A percentile compares a stretch with the other conserved stretches of the same genome.
Conservation (phyloP, 305 asterid species). For the Fraxinus latifolia region DNA sequence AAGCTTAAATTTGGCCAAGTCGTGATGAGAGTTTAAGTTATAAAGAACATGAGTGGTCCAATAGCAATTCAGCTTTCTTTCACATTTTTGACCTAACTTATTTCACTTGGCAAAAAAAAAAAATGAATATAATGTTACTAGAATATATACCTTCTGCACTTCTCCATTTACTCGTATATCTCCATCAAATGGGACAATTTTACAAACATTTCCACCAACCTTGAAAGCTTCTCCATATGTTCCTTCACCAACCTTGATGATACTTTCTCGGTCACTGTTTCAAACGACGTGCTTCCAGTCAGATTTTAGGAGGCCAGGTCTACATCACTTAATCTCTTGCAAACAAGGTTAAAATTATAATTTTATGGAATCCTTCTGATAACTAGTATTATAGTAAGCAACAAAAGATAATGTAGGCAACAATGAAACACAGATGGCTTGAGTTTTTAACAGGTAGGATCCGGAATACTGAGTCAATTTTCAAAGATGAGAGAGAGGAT, state of each 20-base stretch:
- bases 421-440: conserved; percentile 4
- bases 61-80: conserved; percentile 3
- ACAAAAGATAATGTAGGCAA: conserved; percentile 11
- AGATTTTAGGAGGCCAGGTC: conserved; percentile 16
- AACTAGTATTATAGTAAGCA: background rate
- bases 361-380: background rate
- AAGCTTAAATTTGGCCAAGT: conserved; percentile 1
- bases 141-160: conserved; percentile 65
- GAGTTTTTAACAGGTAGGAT: conserved; percentile 1
- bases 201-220: conserved; percentile 73
- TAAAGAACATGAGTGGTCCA: background rate
- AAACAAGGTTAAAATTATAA: conserved; percentile 11
- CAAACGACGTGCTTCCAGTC: conserved; percentile 22
- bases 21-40: conserved; percentile 7
- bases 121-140: background rate
- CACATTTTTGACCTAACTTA: conserved; percentile 16
- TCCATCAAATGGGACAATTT: conserved; percentile 94
- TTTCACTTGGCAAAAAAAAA: conserved; percentile 5
- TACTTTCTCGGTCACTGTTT: conserved; percentile 53
- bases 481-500: conserved; percentile 3
- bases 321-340: background rate
- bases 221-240: conserved; percentile 95
- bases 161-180: conserved; percentile 79
- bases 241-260: conserved; percentile 87
- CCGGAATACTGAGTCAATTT: background rate